Evolutionary conservation across 495 filamentous ascomycete genomes (phyloP).

Genomic region (Lophiostoma macrostomum): DNA sequence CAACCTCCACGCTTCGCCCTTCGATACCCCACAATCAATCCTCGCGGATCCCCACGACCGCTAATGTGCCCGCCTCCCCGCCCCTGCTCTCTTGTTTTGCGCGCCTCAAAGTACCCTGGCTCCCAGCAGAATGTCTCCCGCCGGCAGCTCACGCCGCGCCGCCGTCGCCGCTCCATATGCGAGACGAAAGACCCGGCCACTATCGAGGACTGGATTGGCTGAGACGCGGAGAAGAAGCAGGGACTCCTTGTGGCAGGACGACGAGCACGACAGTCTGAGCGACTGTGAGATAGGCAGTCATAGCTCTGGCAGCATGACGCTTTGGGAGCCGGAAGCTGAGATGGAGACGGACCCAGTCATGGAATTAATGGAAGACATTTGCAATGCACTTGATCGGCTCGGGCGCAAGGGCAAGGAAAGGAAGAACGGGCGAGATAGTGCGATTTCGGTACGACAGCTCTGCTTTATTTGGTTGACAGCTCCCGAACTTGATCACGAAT

Average conservation of each 20-base stretch:
- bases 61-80: slow-evolving; percentile 34
- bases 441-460: slow-evolving; percentile 29
- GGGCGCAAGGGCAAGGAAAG: slow-evolving; percentile 5
- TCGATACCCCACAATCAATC: slow-evolving; percentile 4
- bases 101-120: slow-evolving; percentile 28
- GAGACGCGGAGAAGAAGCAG: slow-evolving; percentile 23
- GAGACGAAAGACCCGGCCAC: slow-evolving; percentile 36
- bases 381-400: slow-evolving; percentile 20
- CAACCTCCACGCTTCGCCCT: background rate
- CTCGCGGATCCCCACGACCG: slow-evolving; percentile 26
- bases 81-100: slow-evolving; percentile 24
- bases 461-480: slow-evolving; percentile 20
- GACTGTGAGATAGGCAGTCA: background rate
- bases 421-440: slow-evolving; percentile 1
- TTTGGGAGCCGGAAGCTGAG: slow-evolving; percentile 6
- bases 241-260: slow-evolving; percentile 1
- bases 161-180: slow-evolving; percentile 30
- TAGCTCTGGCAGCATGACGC: slow-evolving; percentile 11
- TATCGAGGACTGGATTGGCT: slow-evolving; percentile 39
- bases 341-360: slow-evolving; percentile 16
- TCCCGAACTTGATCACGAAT: background rate
- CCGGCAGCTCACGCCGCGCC: slow-evolving; percentile 35
- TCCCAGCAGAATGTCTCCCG: slow-evolving; percentile 36
- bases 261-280: background rate
- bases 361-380: slow-evolving; percentile 25